These are phyloP conservation scores for Metschnikowia dekortorum DNA, from an alignment of 805 yeast species.

Conservation along the genomic window DNA sequence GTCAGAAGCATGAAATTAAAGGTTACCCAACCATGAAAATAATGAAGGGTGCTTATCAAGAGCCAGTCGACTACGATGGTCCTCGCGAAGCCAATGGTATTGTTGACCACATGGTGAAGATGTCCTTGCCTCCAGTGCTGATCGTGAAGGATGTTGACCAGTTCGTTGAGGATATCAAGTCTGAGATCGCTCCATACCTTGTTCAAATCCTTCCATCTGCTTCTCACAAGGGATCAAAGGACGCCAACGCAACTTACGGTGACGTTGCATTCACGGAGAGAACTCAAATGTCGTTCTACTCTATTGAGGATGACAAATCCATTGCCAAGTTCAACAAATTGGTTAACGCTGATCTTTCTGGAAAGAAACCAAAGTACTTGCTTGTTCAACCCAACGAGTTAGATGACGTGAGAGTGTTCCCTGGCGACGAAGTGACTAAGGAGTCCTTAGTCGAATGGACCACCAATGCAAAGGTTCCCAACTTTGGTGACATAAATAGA, in stretches of 20 bases:
- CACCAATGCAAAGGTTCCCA: conserved; percentile 66
- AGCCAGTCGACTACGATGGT: conserved; percentile 69
- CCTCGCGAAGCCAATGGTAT: conserved; percentile 80
- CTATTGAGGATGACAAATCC: conserved; percentile 39
- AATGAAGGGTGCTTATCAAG: conserved; percentile 47
- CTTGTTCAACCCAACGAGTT: conserved; percentile 44
- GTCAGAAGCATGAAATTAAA: conserved; percentile 60
- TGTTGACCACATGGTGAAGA: conserved; percentile 72
- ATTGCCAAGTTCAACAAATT: conserved; percentile 37
- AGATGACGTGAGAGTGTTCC: conserved; percentile 46
- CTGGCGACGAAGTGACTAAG: conserved; percentile 22
- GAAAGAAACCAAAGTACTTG: conserved; percentile 36
- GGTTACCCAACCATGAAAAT: conserved; percentile 87
- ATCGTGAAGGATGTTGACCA: conserved; percentile 41
- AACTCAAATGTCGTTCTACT: conserved; percentile 60
- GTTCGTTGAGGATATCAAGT: conserved; percentile 47
- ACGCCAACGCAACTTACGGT: conserved; percentile 52
- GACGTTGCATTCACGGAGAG: conserved; percentile 60
- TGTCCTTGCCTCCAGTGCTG: conserved; percentile 67
- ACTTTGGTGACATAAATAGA: conserved; percentile 83
- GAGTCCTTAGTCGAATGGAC: conserved; percentile 46
- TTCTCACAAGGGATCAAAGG: conserved; percentile 21
- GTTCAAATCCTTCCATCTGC: conserved; percentile 45
- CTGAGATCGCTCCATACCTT: conserved; percentile 49
- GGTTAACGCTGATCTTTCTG: conserved; percentile 21